phyloP scores from a whole-genome alignment of 768 basidiomycete species.

The Tylopilus plumbeoviolaceoides region DNA sequence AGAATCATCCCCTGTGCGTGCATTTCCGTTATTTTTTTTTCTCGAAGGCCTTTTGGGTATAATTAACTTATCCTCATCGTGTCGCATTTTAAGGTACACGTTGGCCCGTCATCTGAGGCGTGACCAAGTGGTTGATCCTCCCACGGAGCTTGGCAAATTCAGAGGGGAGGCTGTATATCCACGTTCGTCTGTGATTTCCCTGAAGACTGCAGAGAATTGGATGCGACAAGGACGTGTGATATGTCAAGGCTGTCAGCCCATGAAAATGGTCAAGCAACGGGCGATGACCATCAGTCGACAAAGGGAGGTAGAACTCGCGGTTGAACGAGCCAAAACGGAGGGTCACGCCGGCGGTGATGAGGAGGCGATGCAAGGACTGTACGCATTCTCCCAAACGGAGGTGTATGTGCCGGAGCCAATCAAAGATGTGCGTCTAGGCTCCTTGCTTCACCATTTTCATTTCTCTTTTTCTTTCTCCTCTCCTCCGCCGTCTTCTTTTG shows the following conservation, averaged over 20 bases:
- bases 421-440: slow-evolving; percentile 76
- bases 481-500: neutral
- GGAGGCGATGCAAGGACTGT: slow-evolving; percentile 81
- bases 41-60: slow-evolving; percentile 21
- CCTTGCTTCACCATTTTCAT: neutral
- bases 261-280: slow-evolving; percentile 86
- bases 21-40: neutral
- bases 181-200: slow-evolving; percentile 73
- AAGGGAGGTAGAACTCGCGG: slow-evolving; percentile 65
- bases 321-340: slow-evolving; percentile 34
- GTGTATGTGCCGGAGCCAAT: slow-evolving; percentile 76
- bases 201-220: slow-evolving; percentile 95
- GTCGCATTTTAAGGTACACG: slow-evolving; percentile 54
- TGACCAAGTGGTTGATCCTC: slow-evolving; percentile 80
- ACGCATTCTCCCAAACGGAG: slow-evolving; percentile 82
- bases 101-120: slow-evolving; percentile 84
- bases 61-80: slow-evolving; percentile 1
- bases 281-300: slow-evolving; percentile 75
- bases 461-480: slow-evolving; percentile 1
- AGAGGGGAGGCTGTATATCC: slow-evolving; percentile 91
- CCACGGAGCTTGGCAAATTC: slow-evolving; percentile 84
- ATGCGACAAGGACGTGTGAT: slow-evolving; percentile 80
- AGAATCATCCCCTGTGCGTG: slow-evolving; percentile 83
- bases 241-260: slow-evolving; percentile 70
- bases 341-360: slow-evolving; percentile 42